Conservation (phyloP, 2,329 filamentous ascomycete species). For the Mollisiaceae sp. region DNA sequence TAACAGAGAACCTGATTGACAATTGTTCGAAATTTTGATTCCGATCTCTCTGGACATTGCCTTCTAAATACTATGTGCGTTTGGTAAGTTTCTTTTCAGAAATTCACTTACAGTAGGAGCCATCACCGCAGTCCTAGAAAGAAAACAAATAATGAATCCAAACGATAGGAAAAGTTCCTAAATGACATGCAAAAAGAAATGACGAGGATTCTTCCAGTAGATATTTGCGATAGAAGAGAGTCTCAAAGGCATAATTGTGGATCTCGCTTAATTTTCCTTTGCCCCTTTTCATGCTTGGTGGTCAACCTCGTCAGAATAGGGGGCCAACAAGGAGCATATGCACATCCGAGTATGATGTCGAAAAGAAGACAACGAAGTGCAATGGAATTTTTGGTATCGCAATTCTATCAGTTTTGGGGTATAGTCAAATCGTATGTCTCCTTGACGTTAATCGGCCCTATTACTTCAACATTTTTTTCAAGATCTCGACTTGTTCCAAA, state of each 20-base stretch:
- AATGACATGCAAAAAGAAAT: background rate
- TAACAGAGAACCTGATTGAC: no score
- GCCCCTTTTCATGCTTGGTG: background rate
- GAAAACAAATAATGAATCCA: no score
- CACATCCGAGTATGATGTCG: background rate
- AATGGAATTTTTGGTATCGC: background rate
- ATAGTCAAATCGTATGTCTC: background rate
- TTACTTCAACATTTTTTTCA: constrained; percentile 43
- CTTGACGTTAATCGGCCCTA: background rate
- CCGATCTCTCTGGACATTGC: no score
- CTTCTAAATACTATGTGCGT: no score
- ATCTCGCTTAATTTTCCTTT: background rate
- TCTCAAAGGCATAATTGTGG: background rate
- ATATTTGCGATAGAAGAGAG: background rate
- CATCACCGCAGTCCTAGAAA: no score
- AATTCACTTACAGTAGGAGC: no score
- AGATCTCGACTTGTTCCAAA: constrained; percentile 64
- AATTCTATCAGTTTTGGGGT: background rate
- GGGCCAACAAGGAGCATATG: background rate
- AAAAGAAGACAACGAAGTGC: background rate
- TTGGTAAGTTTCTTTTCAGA: no score
- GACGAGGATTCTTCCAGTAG: background rate
- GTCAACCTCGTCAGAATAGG: background rate
- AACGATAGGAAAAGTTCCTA: background rate
- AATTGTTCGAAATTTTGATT: no score